Base-by-base conservation (phyloP, 2,329 filamentous ascomycete genomes). In the Cadophora luteo-olivacea region DNA sequence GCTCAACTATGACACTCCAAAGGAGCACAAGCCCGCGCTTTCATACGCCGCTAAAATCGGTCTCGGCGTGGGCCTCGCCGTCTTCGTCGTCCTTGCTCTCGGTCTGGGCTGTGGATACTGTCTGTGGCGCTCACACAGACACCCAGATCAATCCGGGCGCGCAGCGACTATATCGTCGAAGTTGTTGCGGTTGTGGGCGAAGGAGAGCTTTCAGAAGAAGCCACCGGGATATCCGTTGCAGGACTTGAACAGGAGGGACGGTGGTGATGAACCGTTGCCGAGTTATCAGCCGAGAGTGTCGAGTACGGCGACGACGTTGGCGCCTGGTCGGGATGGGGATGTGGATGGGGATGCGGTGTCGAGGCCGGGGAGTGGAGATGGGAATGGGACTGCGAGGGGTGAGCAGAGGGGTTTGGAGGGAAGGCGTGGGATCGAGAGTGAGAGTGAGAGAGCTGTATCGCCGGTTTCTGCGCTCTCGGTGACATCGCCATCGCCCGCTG, bases 191-290 rank as follows among this genome's bases (percentile, higher is more conserved):
- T 12, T 54, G 4, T 54, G 51, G 51, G 51, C 51, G 7, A 54
- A 54, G 16, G 51, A 54, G 11, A 54, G 51, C 29, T 54, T 54
- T 12, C 51, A 54, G 8, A 54, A 54, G 51, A 54, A 29, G 32
- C 51, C 51, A 6, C 51, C 51, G 24, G 14, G 24, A 1, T 54
- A 54, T 54, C 51, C 51, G 4, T 24, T 54, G 3, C 51, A 54
- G 14, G 51, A 54, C 7, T 6, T 32, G 4, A 6, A 25, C 16
- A 16, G 41, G 41, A 29, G 24, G 8, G 51, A 29, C 5, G 29
- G 29, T 29, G 29, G 29, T 29, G 29, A 54, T 25, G 51, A 54
- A 29, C 51, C 51, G 8, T 24, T 54, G 3, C 51, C 51, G 11
- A 54, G 51, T 19, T 32, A 54, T 11, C 51, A 54, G 14, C 24